Conservation (phyloP, 495 filamentous ascomycete species). For the Zalerion maritima region DNA sequence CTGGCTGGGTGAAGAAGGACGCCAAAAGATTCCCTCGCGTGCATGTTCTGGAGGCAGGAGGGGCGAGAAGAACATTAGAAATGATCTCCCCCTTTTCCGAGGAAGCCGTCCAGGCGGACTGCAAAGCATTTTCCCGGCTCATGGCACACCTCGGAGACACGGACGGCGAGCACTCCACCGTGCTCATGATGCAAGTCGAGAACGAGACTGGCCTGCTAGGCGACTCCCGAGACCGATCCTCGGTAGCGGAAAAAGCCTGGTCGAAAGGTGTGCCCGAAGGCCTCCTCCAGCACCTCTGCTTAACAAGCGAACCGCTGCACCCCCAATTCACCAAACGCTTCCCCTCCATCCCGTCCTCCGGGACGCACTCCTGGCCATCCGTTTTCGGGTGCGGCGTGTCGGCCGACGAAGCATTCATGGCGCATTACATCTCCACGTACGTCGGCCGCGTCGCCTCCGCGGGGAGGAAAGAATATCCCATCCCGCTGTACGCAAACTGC, state of each 20-base stretch:
- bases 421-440: conserved; percentile 31
- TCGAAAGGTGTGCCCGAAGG: conserved; percentile 18
- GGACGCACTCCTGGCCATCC: conserved; percentile 17
- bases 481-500: conserved; percentile 34
- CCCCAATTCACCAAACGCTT: conserved; percentile 16
- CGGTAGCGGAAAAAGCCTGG: conserved; percentile 21
- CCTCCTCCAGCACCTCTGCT: conserved; percentile 16
- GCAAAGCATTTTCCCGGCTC: conserved; percentile 21
- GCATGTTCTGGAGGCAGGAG: conserved; percentile 16
- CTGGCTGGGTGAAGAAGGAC: conserved; percentile 31
- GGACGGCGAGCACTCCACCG: conserved; percentile 25
- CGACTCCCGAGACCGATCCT: conserved; percentile 29
- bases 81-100: conserved; percentile 23
- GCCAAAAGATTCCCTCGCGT: conserved; percentile 26
- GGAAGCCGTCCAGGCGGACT: conserved; percentile 20
- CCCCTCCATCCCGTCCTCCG: conserved; percentile 11
- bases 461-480: conserved; percentile 25
- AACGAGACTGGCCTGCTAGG: conserved; percentile 32
- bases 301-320: conserved; percentile 20
- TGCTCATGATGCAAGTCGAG: conserved; percentile 39
- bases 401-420: conserved; percentile 39
- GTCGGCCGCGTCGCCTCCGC: conserved; percentile 27
- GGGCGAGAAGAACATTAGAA: conserved; percentile 16
- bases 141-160: conserved; percentile 26
- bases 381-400: conserved; percentile 25